Evolutionary conservation across 345 rosid genomes (phyloP), one percentile per base, ranked within the genome.

Genomic region (Sonneratia alba): DNA sequence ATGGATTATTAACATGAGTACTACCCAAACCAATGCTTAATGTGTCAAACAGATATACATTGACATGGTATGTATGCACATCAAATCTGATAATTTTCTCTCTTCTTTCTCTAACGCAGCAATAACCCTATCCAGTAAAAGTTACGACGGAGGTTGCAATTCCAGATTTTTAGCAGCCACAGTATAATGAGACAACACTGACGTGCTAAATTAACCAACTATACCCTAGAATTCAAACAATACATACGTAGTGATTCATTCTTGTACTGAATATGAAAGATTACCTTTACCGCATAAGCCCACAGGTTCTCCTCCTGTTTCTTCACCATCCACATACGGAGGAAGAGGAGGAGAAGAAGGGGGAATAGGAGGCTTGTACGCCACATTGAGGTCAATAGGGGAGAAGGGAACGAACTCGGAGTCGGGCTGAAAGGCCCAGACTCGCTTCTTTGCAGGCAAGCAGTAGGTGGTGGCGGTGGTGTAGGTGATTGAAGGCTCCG

Each of bases 401-500:
- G 81, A 85, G 67, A 84, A 65, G 9, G 85, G 87, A 67, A 73
- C 69, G 65, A 82, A 83, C 15, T 83, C 79, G 22, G 74, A 40
- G 72, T 90, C 91, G 0, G 97, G 92, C 37, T 81, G 89, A 48
- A 84, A n/a, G 14, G 97, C 97, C 92, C 90, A 87, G 0, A 95
- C 83, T 76, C 97, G 77, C 77, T 95, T 95, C 93, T 91, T 95
- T 57, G 97, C 79, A 0, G 99, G 99, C 79, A 95, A 78, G 66
- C 81, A 85, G 15, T 73, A 77, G 42, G 76, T 61, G 47, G 59
- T 36, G 4, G 48, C 12, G 21, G 68, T 74, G 32, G 32, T 27
- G 32, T 27, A 42, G 47, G 18, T n/a, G 1, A 72, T 27, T 10
- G 70, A 68, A 18, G 78, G 70, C 9, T 70, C 68, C 4, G 83